Conservation (phyloP, 305 asterid species). For the Euphrasia arctica region DNA sequence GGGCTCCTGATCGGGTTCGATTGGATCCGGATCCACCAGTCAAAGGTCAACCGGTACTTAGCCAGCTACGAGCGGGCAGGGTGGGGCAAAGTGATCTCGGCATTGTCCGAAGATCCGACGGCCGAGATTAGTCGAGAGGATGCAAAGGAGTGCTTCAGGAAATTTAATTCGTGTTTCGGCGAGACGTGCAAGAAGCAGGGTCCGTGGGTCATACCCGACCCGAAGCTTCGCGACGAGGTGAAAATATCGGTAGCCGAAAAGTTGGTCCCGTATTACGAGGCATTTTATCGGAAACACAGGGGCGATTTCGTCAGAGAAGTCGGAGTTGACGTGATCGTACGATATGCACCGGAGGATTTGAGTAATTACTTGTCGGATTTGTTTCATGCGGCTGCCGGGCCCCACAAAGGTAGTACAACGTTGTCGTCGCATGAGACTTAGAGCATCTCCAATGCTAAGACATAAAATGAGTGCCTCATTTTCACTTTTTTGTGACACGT, state of each 20-base stretch:
- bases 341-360: conserved; percentile 57
- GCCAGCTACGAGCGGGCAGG: conserved; percentile 56
- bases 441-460: no score
- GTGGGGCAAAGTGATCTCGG: conserved; percentile 50
- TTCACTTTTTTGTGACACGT: no score
- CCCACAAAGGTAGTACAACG: conserved; percentile 22
- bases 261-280: conserved; percentile 40
- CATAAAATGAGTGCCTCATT: no score
- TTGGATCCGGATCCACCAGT: conserved; percentile 41
- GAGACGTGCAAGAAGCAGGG: conserved; percentile 52
- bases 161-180: conserved; percentile 53
- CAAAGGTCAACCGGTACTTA: conserved; percentile 46
- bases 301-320: not conserved
- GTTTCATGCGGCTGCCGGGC: conserved; percentile 31
- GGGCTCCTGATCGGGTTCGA: no score
- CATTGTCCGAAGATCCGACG: conserved; percentile 53
- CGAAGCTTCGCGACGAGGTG: conserved; percentile 38
- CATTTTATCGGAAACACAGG: conserved; percentile 37
- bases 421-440: no score
- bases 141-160: conserved; percentile 36
- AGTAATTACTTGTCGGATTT: conserved; percentile 63
- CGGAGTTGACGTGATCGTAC: conserved; percentile 27
- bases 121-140: conserved; percentile 39
- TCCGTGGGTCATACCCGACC: conserved; percentile 79
- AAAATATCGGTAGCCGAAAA: conserved; percentile 36